phyloP scores from a whole-genome alignment of 345 rosid genomes.

The Schrenkiella parvula region DNA sequence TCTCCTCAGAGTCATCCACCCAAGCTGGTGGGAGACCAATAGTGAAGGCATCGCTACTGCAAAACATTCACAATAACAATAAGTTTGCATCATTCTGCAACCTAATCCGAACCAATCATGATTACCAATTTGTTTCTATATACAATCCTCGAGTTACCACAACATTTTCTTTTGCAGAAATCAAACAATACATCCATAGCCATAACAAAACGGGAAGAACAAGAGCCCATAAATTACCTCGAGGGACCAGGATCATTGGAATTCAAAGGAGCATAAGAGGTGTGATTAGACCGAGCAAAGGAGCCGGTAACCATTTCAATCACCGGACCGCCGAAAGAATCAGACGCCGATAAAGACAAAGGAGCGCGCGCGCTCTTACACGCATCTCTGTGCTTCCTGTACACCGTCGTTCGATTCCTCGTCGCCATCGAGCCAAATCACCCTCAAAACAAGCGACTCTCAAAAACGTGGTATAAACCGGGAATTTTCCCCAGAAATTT shows the following conservation, averaged over 20 bases:
- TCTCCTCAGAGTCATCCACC: constrained; percentile 85
- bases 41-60: constrained; percentile 66
- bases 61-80: constrained; percentile 13
- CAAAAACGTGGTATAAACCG: not conserved
- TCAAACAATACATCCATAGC: not conserved
- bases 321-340: constrained; percentile 50
- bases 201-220: not conserved
- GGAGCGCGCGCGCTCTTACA: constrained; percentile 65
- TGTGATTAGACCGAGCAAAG: constrained; percentile 42
- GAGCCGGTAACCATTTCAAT: constrained; percentile 59
- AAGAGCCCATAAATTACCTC: constrained; percentile 6
- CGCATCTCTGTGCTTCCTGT: constrained; percentile 54
- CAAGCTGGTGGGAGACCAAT: constrained; percentile 87
- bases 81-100: not conserved
- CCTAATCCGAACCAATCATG: not conserved
- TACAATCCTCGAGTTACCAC: not conserved
- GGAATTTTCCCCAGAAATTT: not conserved
- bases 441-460: not conserved
- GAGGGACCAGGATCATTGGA: constrained; percentile 52
- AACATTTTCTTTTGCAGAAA: not conserved
- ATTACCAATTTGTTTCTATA: not conserved
- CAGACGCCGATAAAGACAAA: constrained; percentile 37
- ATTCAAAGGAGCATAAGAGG: constrained; percentile 52
- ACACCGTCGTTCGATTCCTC: constrained; percentile 51
- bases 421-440: constrained; percentile 41